Evolutionary conservation across 2,329 filamentous ascomycete species (phyloP), one percentile per base, ranked within the genome.

Genomic region (Beauveria sp.): DNA sequence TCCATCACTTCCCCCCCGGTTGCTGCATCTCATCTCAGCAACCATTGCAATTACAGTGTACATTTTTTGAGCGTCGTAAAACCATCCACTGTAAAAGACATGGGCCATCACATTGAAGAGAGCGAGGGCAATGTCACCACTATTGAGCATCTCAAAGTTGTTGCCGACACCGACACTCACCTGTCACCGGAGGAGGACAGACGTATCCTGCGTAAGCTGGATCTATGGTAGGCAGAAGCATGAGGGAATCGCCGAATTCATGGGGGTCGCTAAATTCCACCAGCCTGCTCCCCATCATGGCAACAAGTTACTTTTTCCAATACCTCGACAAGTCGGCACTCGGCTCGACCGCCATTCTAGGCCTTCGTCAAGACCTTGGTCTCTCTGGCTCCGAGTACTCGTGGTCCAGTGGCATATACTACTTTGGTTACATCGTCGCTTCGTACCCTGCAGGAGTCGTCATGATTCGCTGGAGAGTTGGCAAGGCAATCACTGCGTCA

Each of bases 301-400:
- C 72, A 61, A 76, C 65, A 66, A 82, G 76, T 1, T 86, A 86
- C 66, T 78, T 81, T 16, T 72, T 86, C 6, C 84, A 86, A 63
- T 86, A 81, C 64, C 74, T 84, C 2, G 84, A 87, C 72, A 86
- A 87, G 68, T 81, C 80, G 0, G 79, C 78, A 0, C 71, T 85
- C 1, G 77, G 73, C 18, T 81, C 81, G 67, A 78, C 79, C 0
- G 77, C 78, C 43, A 73, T 82, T 64, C 76, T 82, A 76, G 78
- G 79, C 1, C 69, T 83, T 4, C 73, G 72, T 43, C 66, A 74
- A 8, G 80, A 80, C 28, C 75, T 80, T 56, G 64, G 71, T 16
- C 70, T 83, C 26, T 72, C 74, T 7, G 79, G 80, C 7, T 72
- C 78, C 40, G 74, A 85, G 56, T 83, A 83, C 64, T 77, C 77